Base-by-base conservation (phyloP, 1,284 basidiomycete species). In the Ustilago trichophora region DNA sequence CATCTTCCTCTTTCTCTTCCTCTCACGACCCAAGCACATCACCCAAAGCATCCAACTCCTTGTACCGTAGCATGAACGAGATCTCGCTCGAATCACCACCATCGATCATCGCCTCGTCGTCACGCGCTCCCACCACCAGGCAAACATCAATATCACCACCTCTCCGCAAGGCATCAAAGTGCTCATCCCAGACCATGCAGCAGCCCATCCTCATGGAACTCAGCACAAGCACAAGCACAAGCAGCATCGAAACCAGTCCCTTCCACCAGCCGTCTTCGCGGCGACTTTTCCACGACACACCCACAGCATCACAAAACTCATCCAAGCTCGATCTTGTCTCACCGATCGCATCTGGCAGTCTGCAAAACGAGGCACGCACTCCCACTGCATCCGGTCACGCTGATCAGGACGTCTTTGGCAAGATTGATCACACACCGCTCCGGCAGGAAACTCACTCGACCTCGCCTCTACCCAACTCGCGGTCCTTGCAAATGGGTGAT, bases 371-470 rank as follows among this genome's bases (percentile, higher is more conserved):
- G 16, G 52, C 41, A 2, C 47, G 41, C 8, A 66, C 63, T 18
- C 56, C 56, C 16, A 66, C 52, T 3, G 44, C 47, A 15, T 41
- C 42, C 22, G 35, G 19, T 8, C 11, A 13, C 16, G 33, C 46
- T 6, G 45, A 45, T 10, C 57, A 57, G 10, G 64, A 67, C 37
- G 64, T 67, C 1, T 67, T 67, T 29, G 64, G 64, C 19, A 57
- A 62, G 33, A 67, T 67, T 26, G 57, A 67, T 27, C 64, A 67
- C 15, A 67, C 64, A 0, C 64, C 64, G 9, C 26, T 67, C 6
- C 48, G 64, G 9, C 57, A 67, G 24, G 57, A 67, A 16, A 60
- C 56, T 16, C 49, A 67, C 33, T 67, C 64, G 10, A 67, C 64
- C 18, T 67, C 57, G n/a, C 64, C 64, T 0, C 49, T 67, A 3